Evolutionary conservation across 352 stramenopile species (phyloP), one percentile per base, ranked within the genome.

Genomic region (Pythium aphanidermatum): DNA sequence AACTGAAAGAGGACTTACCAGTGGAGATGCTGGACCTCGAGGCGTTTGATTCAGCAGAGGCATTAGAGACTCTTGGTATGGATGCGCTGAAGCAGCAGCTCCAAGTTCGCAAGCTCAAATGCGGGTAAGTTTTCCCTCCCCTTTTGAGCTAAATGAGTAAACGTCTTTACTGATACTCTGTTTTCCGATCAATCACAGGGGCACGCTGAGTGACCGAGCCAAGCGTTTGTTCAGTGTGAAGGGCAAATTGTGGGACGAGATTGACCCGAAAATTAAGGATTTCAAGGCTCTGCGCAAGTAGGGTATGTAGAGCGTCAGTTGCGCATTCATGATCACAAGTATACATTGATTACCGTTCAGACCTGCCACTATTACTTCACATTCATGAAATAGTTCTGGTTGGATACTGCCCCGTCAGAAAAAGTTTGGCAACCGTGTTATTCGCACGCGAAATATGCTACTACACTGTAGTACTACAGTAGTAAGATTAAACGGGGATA

Each of bases 81-180:
- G 92, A 98, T 40, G 56, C 51, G 10, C 63, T 99, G 12, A 99
- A 99, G 68, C 61, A 74, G 13, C 88, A 97, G 49, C 72, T 98
- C 5, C 70, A 83, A 60, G 70, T 71, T 28, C 80, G 97, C 24
- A 83, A 86, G 11, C 74, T 99, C 21, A 99, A 99, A 66, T 99
- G 94, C 79, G 96, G 96, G 81, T 93, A 82, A 25, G 73, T 68
- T 19, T n/a, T n/a, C n/a, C n/a, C n/a, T n/a, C n/a, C n/a, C n/a
- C n/a, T n/a, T n/a, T n/a, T n/a, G n/a, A n/a, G n/a, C n/a, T n/a
- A n/a, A n/a, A n/a, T n/a, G n/a, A n/a, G n/a, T n/a, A n/a, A n/a
- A n/a, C n/a, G n/a, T n/a, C n/a, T n/a, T n/a, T n/a, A n/a, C n/a
- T n/a, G n/a, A n/a, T n/a, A n/a, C n/a, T n/a, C n/a, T n/a, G n/a